Percentiles rank a stretch among this genome's conserved stretches.
These are phyloP conservation scores for Hypoxylon sp. DNA, from an alignment of 2,329 filamentous ascomycete species.

Conservation along the genomic window DNA sequence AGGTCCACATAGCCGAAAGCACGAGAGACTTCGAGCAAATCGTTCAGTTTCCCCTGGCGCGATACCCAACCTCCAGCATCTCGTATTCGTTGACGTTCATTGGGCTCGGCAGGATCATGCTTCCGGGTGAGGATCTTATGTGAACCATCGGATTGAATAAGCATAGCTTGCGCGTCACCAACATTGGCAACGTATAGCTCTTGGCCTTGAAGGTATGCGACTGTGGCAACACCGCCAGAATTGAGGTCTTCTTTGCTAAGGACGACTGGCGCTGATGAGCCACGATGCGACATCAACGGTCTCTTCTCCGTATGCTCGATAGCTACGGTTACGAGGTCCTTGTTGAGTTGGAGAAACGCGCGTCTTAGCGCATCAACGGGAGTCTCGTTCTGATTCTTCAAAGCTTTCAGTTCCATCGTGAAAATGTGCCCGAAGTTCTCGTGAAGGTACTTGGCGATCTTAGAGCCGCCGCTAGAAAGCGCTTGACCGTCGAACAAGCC, in stretches of 20 bases:
- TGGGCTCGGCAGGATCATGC: constrained; percentile 90
- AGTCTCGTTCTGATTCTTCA: constrained; percentile 79
- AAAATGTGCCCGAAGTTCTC: constrained; percentile 95
- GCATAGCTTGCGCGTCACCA: constrained; percentile 94
- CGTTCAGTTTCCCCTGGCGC: constrained; percentile 92
- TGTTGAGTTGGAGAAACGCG: constrained; percentile 91
- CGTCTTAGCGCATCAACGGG: constrained; percentile 87
- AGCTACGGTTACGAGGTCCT: constrained; percentile 89
- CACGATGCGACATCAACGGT: constrained; percentile 75
- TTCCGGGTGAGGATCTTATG: constrained; percentile 89
- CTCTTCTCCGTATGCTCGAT: constrained; percentile 85
- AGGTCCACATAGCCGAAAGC: constrained; percentile 96
- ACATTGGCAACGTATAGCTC: constrained; percentile 96
- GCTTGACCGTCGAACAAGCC: constrained; percentile 97
- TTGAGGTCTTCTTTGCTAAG: constrained; percentile 91
- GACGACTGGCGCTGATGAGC: constrained; percentile 79
- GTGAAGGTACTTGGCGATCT: constrained; percentile 95
- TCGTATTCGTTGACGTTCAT: constrained; percentile 88
- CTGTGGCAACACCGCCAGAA: constrained; percentile 91
- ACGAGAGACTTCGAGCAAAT: constrained; percentile 89
- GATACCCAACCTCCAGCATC: constrained; percentile 97
- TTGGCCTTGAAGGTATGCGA: constrained; percentile 89
- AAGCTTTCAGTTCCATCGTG: constrained; percentile 81
- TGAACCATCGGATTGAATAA: constrained; percentile 89
- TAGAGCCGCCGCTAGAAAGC: constrained; percentile 90